Evolutionary conservation across 768 basidiomycete genomes (phyloP), one percentile per base, ranked within the genome.

Genomic region (Mycena vitilis): DNA sequence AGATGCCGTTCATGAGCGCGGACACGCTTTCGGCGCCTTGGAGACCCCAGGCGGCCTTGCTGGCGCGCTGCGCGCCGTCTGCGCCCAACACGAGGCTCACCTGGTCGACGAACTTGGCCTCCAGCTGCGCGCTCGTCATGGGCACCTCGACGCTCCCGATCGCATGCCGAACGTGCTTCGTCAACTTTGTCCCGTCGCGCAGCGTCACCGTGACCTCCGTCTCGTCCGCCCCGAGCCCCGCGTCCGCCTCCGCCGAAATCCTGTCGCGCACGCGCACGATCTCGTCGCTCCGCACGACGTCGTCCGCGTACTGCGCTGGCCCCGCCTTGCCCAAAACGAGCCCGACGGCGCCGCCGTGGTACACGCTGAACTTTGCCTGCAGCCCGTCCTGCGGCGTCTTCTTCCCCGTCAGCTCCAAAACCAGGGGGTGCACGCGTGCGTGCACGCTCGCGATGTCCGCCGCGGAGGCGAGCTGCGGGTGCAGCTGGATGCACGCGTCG

Each of bases 301-400:
- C 48, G 48, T 74, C 73, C 23, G 65, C 60, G 45, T 68, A 74
- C 48, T 74, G 71, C 42, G 69, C 63, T 30, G 74, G 74, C 1
- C 72, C 71, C 9, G 71, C 74, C 56, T 71, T 66, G n/a, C 72
- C 74, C 2, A 70, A 59, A 1, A 73, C 65, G 10, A 75, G 65
- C 13, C 70, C 74, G 30, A 73, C 54, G 20, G 74, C 71, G 23
- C 66, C 70, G 48, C 68, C 74, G 56, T 75, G 74, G 63, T 68
- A 75, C 8, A 75, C 71, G 59, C 74, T 75, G 57, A 75, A 75
- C 60, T 75, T 75, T 30, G 70, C 74, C 60, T 75, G 70, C 66
- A 75, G 57, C 20, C 74, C 74, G n/a, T 71, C 71, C 53, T 70
- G 59, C 49, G 74, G 74, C 37, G 70, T 70, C 49, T 63, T 75